Evolutionary conservation across 2,329 filamentous ascomycete genomes (phyloP), one percentile per base, ranked within the genome.

Genomic region (Capronia coronata): DNA sequence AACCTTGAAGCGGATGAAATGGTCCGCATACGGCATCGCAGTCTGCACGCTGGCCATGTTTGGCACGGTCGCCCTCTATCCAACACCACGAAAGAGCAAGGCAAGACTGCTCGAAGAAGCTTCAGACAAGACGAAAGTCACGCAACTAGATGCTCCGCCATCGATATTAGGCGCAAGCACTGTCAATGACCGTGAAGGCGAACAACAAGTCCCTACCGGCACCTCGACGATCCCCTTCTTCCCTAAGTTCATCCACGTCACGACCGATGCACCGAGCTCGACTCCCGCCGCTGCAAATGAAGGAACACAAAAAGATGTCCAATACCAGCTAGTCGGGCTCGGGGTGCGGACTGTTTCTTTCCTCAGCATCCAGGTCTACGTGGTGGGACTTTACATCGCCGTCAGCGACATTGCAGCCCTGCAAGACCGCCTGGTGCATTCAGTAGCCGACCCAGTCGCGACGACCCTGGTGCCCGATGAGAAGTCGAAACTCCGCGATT

Each of bases 291-390:
- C 63, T 22, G 64, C 66, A 13, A 61, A 62, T 21, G 56, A 61
- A n/a, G 64, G 65, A 11, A 61, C 72, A 45, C 67, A 71, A 42
- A 52, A 75, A 68, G 55, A 79, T 67, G 61, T 85, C 35, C 76
- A 95, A 61, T 97, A 96, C 67, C 90, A 88, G 18, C 76, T 97
- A 0, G 78, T 97, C 5, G 93, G 93, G 0, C 71, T 96, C 3
- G 93, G 93, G 14, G 83, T 94, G 55, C 80, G 93, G 48, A 89
- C 85, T 1, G 93, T 98, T 25, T 94, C 86, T 19, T 95, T 97
- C 67, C 71, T 97, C 38, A 74, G 80, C 42, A 88, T 98, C 38
- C 84, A 95, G 66, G 93, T 98, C 46, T 98, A 98, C 70, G 86
- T 97, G 14, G 86, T 95, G 0, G 93, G 91, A 13, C 80, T 94